Evolutionary conservation across 495 filamentous ascomycete genomes (phyloP), one percentile per base, ranked within the genome.

Genomic region (Rhizodiscina lignyota): DNA sequence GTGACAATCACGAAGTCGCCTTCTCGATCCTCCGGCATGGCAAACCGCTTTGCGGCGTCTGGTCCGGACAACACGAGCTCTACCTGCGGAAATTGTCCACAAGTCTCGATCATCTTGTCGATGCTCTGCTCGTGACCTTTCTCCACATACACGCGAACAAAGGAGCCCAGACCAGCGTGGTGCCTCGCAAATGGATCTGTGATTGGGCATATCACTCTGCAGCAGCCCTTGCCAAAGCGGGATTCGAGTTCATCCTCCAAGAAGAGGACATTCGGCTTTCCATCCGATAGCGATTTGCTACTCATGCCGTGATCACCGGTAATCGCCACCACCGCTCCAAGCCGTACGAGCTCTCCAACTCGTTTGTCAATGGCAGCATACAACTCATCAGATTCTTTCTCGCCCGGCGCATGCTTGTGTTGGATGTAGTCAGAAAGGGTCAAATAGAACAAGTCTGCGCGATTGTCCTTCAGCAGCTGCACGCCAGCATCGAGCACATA

Each of bases 371-470:
- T 39, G 4, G 44, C 36, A 4, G 28, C 27, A 34, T 55, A 42
- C 32, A 60, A 60, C 0, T 51, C 47, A 39, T 58, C 43, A 5
- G 53, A 39, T 33, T 58, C 55, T 18, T 41, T 38, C 18, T 35
- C 36, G 13, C 55, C 49, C 12, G 56, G 55, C 2, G 49, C 45
- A 40, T 60, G 35, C 34, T 58, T 57, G 33, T 60, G 53, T 33
- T 59, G 55, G 8, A 60, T 38, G 20, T 42, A 59, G 30, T 60
- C 55, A 2, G 58, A 60, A 1, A 61, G 40, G n/a, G 58, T 60
- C 31, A 61, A 35, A 29, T 62, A 60, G 20, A 56, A 40, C 19
- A 62, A 45, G 30, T 62, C 58, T 1, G 56, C 47, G 17, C 42
- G 40, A 3, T 38, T 35, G 24, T 61, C 55, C 24, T 55, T 30